These are phyloP conservation scores for Gracilariopsis chorda DNA, from an alignment of 23 red algal species.

Conservation along the genomic window DNA sequence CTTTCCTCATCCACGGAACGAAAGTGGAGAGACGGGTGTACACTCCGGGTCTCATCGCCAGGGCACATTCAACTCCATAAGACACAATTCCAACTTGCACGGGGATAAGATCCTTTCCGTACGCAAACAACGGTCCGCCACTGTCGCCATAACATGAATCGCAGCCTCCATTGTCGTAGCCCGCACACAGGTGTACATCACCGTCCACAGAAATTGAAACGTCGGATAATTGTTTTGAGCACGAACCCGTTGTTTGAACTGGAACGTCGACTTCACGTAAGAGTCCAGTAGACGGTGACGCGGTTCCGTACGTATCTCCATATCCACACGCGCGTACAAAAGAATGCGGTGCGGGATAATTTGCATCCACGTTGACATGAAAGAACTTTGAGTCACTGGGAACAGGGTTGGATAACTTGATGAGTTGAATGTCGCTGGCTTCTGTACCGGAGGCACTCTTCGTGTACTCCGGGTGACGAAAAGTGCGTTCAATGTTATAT, in stretches of 20 bases:
- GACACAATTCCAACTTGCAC: constrained; percentile 69
- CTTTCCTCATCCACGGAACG: constrained; percentile 3
- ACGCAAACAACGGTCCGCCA: constrained; percentile 44
- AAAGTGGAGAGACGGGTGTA: constrained; percentile 11
- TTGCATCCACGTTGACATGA: constrained; percentile 17
- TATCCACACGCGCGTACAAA: constrained; percentile 41
- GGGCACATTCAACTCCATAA: constrained; percentile 53
- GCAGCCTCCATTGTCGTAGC: constrained; percentile 44
- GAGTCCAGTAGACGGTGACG: background rate
- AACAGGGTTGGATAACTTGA: background rate
- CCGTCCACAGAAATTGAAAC: background rate
- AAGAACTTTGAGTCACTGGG: background rate
- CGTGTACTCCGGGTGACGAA: background rate
- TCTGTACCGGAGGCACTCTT: background rate
- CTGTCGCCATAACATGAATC: constrained; percentile 55
- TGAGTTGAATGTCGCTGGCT: constrained; percentile 21
- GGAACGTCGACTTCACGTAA: constrained; percentile 53
- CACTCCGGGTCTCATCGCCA: constrained; percentile 27
- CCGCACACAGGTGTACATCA: constrained; percentile 38
- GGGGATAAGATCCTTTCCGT: background rate
- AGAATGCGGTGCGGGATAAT: background rate
- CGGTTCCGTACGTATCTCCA: constrained; percentile 2
- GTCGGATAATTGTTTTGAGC: background rate
- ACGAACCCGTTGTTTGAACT: background rate
- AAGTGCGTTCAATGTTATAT: background rate